Conservation (phyloP, 1,139 yeast genomes). For the Candida pseudocylindracea region DNA sequence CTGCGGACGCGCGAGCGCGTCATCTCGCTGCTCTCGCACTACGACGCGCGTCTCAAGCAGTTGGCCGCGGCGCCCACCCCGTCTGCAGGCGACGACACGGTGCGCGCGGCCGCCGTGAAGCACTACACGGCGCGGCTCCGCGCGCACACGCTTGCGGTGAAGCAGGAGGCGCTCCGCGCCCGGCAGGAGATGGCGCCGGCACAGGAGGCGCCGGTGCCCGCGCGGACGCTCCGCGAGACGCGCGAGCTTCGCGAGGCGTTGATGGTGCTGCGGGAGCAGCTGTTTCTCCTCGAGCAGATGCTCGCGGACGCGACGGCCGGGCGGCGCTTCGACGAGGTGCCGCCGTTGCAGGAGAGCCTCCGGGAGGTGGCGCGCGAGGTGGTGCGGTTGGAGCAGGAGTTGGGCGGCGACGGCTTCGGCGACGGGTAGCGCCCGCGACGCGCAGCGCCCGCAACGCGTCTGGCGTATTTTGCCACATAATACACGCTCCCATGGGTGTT, state of each 20-base stretch:
- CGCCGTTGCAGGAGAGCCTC: conserved; percentile 33
- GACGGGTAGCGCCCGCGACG: too few species aligned
- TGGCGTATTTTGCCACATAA: neutral
- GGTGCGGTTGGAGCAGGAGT: conserved; percentile 17
- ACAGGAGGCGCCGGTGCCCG: conserved; percentile 5
- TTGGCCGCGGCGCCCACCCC: conserved; percentile 10
- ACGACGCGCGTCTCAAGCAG: conserved; percentile 13
- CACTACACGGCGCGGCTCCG: conserved; percentile 9
- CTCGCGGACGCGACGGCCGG: conserved; percentile 37
- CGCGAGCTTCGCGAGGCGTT: conserved; percentile 47
- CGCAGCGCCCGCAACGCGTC: neutral
- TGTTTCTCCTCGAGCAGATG: conserved; percentile 43
- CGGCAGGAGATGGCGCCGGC: conserved; percentile 7
- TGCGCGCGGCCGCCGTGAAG: conserved; percentile 5
- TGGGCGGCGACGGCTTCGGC: conserved; percentile 56
- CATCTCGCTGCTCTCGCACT: conserved; percentile 3
- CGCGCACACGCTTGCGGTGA: conserved; percentile 11
- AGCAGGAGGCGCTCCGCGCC: conserved; percentile 12
- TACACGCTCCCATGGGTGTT: conserved; percentile 55
- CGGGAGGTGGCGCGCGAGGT: conserved; percentile 36
- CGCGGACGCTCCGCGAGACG: conserved; percentile 25
- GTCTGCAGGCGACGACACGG: conserved; percentile 3
- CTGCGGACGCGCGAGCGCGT: conserved; percentile 1
- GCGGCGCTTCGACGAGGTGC: conserved; percentile 60
- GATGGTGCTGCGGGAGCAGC: conserved; percentile 76